Conservation (phyloP, 2,329 filamentous ascomycete species). For the Cercospora janseana region DNA sequence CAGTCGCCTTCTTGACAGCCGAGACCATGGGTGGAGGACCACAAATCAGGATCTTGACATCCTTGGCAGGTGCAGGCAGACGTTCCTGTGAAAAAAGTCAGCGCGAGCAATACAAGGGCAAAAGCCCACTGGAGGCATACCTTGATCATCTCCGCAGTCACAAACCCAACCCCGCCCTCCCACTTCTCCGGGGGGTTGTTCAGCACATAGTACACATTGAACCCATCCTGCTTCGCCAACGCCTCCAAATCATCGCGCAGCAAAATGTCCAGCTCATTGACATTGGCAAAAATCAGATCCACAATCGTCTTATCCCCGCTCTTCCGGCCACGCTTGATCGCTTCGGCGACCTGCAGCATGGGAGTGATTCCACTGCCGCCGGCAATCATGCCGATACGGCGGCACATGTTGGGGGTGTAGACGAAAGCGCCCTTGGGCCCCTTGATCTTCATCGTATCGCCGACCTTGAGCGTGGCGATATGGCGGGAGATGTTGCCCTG, state of each 20-base stretch:
- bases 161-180: constrained; percentile 90
- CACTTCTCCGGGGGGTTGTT: constrained; percentile 93
- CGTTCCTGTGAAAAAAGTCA: constrained; percentile 55
- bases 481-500: constrained; percentile 96
- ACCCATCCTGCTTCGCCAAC: constrained; percentile 73
- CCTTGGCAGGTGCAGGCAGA: constrained; percentile 76
- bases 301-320: constrained; percentile 74
- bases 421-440: constrained; percentile 98
- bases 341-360: constrained; percentile 94
- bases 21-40: constrained; percentile 96
- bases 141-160: constrained; percentile 93
- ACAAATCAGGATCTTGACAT: constrained; percentile 92
- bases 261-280: constrained; percentile 87
- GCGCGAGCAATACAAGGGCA: neutral
- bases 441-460: constrained; percentile 82
- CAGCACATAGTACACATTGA: constrained; percentile 90
- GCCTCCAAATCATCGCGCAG: constrained; percentile 87
- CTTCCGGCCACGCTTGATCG: constrained; percentile 58
- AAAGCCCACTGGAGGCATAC: too few relatives aligned
- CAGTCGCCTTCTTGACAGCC: constrained; percentile 93
- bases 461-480: constrained; percentile 77
- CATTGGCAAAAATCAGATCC: constrained; percentile 95
- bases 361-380: constrained; percentile 97
- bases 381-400: constrained; percentile 95
- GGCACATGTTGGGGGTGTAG: constrained; percentile 95